Evolutionary conservation across 768 basidiomycete species (phyloP).

Genomic region (Postia placenta): DNA sequence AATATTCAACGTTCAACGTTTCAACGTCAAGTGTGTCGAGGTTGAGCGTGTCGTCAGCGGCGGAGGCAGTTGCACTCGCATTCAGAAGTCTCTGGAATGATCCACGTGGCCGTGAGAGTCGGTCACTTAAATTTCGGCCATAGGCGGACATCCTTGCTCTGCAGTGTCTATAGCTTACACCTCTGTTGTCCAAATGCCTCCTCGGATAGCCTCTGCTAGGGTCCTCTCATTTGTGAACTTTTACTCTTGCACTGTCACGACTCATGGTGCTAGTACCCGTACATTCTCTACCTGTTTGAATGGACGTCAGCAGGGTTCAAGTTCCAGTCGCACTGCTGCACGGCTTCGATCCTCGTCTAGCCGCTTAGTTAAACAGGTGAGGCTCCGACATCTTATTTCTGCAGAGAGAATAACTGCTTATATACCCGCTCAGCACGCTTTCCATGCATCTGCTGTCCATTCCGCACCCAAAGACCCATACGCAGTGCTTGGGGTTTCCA

Average conservation of each 20-base stretch:
- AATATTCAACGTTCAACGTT: not conserved
- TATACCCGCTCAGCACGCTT: constrained; percentile 45
- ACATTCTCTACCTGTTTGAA: constrained; percentile 7
- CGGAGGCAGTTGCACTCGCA: no score
- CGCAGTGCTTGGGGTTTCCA: constrained; percentile 79
- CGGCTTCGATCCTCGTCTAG: constrained; percentile 1
- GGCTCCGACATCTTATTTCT: not conserved
- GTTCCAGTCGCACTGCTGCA: not conserved
- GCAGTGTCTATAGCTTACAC: not conserved
- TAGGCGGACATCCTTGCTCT: not conserved
- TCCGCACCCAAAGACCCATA: constrained; percentile 79
- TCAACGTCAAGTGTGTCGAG: no score
- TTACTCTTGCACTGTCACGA: constrained; percentile 2
- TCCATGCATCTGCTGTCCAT: constrained; percentile 61
- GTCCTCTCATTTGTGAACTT: constrained; percentile 15
- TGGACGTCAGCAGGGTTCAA: not conserved
- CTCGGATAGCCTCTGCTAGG: constrained; percentile 33
- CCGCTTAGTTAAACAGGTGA: constrained; percentile 9
- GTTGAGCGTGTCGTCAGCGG: no score
- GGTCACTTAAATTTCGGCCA: not conserved
- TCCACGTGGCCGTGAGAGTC: constrained; percentile 1
- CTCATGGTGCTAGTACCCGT: constrained; percentile 3
- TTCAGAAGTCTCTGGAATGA: not conserved
- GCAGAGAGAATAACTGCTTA: not conserved
- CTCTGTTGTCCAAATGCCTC: constrained; percentile 12